Evolutionary conservation across 1,284 basidiomycete genomes (phyloP).

Genomic region (Pseudozyma thailandica): DNA sequence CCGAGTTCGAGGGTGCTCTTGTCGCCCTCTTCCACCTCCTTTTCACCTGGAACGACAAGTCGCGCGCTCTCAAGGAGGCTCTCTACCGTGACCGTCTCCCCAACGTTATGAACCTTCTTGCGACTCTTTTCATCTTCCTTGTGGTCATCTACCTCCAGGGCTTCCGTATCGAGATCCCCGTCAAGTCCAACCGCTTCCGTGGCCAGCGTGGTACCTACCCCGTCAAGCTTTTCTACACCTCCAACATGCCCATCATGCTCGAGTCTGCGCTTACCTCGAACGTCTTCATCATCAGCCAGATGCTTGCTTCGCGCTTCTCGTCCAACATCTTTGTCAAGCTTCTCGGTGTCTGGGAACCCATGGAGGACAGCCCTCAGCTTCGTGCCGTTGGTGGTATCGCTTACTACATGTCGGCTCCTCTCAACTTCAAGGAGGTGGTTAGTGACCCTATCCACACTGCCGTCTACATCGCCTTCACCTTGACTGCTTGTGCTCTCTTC

Average conservation of each 20-base stretch:
- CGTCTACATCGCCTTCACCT: conserved; percentile 91
- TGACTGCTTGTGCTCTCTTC: conserved; percentile 94
- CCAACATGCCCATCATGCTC: conserved; percentile 99
- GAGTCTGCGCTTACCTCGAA: conserved; percentile 93
- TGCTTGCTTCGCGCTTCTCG: conserved; percentile 88
- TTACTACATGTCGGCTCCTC: conserved; percentile 97
- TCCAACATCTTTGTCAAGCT: conserved; percentile 88
- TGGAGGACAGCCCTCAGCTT: conserved; percentile 92
- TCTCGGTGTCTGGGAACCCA: conserved; percentile 95
- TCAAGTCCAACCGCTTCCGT: conserved; percentile 95
- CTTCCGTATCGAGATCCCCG: conserved; percentile 97
- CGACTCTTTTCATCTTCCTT: conserved; percentile 90
- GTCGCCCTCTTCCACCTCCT: conserved; percentile 96
- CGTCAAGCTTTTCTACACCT: conserved; percentile 98
- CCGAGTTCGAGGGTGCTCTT: conserved; percentile 97
- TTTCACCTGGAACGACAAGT: conserved; percentile 99
- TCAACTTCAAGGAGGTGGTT: conserved; percentile 85
- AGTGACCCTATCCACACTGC: conserved; percentile 92
- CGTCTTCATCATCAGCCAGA: conserved; percentile 95
- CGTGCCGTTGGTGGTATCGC: conserved; percentile 90
- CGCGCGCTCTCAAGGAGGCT: conserved; percentile 93
- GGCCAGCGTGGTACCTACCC: conserved; percentile 95
- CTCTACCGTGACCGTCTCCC: conserved; percentile 97
- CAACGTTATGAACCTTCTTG: conserved; percentile 96
- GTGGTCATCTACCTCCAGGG: conserved; percentile 98